Conservation (phyloP, 257 asterid species). For the Nicotiana paniculata region DNA sequence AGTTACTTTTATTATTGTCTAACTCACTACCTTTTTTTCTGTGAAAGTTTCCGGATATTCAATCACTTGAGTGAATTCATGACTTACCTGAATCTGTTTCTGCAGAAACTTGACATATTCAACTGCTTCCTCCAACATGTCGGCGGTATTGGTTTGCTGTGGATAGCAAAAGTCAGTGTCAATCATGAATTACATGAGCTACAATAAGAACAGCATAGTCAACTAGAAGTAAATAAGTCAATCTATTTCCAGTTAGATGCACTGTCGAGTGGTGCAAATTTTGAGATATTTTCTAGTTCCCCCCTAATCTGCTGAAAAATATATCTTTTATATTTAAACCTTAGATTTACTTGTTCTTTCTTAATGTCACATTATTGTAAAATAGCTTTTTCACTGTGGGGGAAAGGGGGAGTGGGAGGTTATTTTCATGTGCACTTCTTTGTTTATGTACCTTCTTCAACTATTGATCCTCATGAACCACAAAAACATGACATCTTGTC, state of each 20-base stretch:
- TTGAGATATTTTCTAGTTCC: background rate
- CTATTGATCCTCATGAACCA: background rate
- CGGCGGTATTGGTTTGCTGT: conserved; percentile 98
- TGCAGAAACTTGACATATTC: conserved; percentile 78
- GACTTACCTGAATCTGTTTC: conserved; percentile 74
- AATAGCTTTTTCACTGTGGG: background rate
- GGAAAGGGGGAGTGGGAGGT: too few species aligned
- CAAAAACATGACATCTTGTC: background rate
- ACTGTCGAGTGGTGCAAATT: background rate
- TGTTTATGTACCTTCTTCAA: background rate
- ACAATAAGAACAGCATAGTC: background rate
- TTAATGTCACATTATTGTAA: background rate
- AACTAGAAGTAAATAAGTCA: background rate
- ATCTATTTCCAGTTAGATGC: background rate
- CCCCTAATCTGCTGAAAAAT: background rate
- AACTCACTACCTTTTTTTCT: background rate
- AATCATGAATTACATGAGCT: background rate
- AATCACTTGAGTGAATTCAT: background rate
- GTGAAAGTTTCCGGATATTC: background rate
- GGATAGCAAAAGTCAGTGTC: conserved; percentile 13
- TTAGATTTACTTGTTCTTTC: background rate
- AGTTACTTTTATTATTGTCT: background rate
- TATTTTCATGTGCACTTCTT: background rate
- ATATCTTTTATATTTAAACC: background rate
- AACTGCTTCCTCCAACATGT: conserved; percentile 96